Base-by-base conservation (phyloP, 1,284 basidiomycete genomes). In the Irpex lacteus region DNA sequence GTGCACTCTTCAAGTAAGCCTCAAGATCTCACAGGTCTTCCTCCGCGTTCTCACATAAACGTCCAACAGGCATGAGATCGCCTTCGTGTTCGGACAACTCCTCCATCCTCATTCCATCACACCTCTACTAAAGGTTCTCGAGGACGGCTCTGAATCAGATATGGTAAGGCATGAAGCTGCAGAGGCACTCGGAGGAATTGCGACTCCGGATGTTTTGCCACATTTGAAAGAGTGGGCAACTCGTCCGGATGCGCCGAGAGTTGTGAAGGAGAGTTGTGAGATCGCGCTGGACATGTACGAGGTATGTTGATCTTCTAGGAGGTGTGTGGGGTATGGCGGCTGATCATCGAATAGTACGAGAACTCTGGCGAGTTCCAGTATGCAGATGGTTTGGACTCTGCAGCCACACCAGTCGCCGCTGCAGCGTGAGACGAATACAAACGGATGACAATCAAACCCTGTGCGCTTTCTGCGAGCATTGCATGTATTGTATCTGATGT, bases 131-230 rank as follows among this genome's bases (percentile, higher is more conserved):
- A 77, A 84, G 47, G 94, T 98, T 15, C 83, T 99, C 7, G 80
- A 87, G 67, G 82, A 97, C 69, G 66, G 74, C 0, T 74, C 78
- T 0, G 98, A 99, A 77, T 91, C 92, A 57, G 95, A 98, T 65
- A 99, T 99, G 98, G 98, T 99, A 4, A 88, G 98, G 26, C 98
- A 99, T 73, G 98, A 99, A 78, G 98, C 97, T 19, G 98, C 98
- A 5, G 98, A 99, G 77, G 98, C 98, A 2, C 85, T 99, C 0
- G 98, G 98, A 19, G 95, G 96, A 3, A 98, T 99, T 60, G 95
- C 92, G 1, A 95, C 94, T 2, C 94, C 95, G 1, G 95, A 92
- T 63, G 96, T 98, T 5, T 81, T 98, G 26, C 89, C 91, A 2
- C 85, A 95, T 66, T 81, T 99, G 36, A 87, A 90, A 68, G 91